Evolutionary conservation across 2,329 filamentous ascomycete species (phyloP).

Genomic region (Helicocarpus griseus): DNA sequence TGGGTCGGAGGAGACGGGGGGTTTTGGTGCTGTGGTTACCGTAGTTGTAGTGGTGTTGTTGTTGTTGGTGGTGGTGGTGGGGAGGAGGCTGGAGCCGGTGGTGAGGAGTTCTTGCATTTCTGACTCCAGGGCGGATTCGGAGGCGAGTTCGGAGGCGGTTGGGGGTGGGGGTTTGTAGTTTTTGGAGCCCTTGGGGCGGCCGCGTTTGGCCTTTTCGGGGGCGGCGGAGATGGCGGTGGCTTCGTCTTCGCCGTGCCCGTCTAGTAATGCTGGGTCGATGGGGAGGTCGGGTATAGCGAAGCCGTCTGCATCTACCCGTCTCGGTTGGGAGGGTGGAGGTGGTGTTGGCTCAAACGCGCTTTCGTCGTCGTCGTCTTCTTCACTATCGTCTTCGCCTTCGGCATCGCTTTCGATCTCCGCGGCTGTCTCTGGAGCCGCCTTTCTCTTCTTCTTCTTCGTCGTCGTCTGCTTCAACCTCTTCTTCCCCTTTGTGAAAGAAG

Average conservation of each 20-base stretch:
- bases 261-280: slow-evolving; percentile 34
- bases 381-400: slow-evolving; percentile 38
- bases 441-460: slow-evolving; percentile 27
- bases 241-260: background rate
- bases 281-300: slow-evolving; percentile 52
- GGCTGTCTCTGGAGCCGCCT: slow-evolving; percentile 24
- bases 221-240: background rate
- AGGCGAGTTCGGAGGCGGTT: slow-evolving; percentile 52
- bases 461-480: slow-evolving; percentile 52
- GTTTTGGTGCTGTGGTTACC: slow-evolving; percentile 19
- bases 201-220: slow-evolving; percentile 14
- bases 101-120: slow-evolving; percentile 61
- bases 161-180: slow-evolving; percentile 37
- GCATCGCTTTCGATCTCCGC: slow-evolving; percentile 36
- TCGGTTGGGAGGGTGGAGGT: slow-evolving; percentile 18
- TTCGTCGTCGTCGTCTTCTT: slow-evolving; percentile 37
- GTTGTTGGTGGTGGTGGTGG: slow-evolving; percentile 5
- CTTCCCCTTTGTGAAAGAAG: slow-evolving; percentile 54
- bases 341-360: slow-evolving; percentile 29
- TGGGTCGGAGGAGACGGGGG: slow-evolving; percentile 40
- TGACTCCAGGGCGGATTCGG: slow-evolving; percentile 50
- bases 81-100: slow-evolving; percentile 28
- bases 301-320: slow-evolving; percentile 54
- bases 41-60: slow-evolving; percentile 45
- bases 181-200: slow-evolving; percentile 23